Conservation (phyloP, 1,284 basidiomycete genomes). For the Ustilago esculenta region DNA sequence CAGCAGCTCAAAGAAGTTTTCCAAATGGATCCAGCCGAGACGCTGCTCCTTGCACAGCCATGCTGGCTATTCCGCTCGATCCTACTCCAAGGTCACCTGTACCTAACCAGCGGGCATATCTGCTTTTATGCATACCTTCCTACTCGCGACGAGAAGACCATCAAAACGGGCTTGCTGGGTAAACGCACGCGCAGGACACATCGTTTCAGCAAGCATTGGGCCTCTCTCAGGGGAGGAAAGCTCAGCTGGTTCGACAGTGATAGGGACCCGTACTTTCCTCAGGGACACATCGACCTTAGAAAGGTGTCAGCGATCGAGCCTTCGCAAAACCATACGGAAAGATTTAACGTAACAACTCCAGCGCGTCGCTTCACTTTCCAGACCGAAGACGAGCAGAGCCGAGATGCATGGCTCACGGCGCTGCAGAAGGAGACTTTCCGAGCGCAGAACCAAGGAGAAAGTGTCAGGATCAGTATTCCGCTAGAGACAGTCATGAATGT, state of each 20-base stretch:
- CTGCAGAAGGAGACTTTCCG: slow-evolving; percentile 89
- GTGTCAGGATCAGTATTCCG: slow-evolving; percentile 88
- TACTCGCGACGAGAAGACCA: slow-evolving; percentile 40
- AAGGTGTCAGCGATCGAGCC: slow-evolving; percentile 89
- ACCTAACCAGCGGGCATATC: slow-evolving; percentile 86
- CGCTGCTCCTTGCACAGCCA: slow-evolving; percentile 36
- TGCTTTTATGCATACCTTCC: slow-evolving; percentile 95
- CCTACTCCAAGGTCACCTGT: slow-evolving; percentile 93
- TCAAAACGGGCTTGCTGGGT: slow-evolving; percentile 42
- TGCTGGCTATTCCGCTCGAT: slow-evolving; percentile 66
- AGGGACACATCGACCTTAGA: slow-evolving; percentile 90
- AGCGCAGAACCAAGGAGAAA: slow-evolving; percentile 93
- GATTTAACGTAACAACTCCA: slow-evolving; percentile 66
- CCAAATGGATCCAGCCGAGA: slow-evolving; percentile 38
- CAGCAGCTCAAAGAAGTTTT: slow-evolving; percentile 45
- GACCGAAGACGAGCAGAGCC: slow-evolving; percentile 59
- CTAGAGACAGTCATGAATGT: slow-evolving; percentile 88
- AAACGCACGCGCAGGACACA: slow-evolving; percentile 54
- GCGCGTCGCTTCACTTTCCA: slow-evolving; percentile 65
- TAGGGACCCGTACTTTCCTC: slow-evolving; percentile 94
- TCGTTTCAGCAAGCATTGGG: slow-evolving; percentile 59
- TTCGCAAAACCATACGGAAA: slow-evolving; percentile 71
- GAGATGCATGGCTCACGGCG: slow-evolving; percentile 82
- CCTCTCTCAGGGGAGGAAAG: slow-evolving; percentile 47
- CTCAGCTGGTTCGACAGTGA: slow-evolving; percentile 61